A percentile compares a stretch with the other conserved stretches of the same genome.
Conservation (phyloP, 192 early-diverging fungal species). For the Umbelopsis sp. region DNA sequence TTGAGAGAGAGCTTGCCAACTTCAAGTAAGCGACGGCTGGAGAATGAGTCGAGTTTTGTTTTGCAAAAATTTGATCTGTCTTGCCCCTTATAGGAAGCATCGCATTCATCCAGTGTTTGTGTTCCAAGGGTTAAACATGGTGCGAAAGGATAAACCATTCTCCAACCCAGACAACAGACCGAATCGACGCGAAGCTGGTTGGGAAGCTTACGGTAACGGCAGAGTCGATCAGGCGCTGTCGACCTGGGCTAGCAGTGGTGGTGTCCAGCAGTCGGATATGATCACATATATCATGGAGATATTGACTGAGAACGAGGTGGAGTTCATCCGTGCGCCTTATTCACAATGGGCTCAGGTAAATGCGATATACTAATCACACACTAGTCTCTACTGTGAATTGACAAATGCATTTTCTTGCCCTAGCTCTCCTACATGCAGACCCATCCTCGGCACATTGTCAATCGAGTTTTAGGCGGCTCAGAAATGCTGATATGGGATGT, state of each 20-base stretch:
- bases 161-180: conserved; percentile 66
- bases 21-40: conserved; percentile 50
- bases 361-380: neutral
- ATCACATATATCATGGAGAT: conserved; percentile 70
- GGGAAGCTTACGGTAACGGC: conserved; percentile 69
- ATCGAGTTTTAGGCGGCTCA: conserved; percentile 71
- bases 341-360: conserved; percentile 73
- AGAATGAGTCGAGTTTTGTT: neutral
- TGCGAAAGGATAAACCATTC: conserved; percentile 73
- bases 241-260: conserved; percentile 55
- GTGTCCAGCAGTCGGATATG: conserved; percentile 64
- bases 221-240: conserved; percentile 60
- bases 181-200: conserved; percentile 61
- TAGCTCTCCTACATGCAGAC: conserved; percentile 72
- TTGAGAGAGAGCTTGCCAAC: conserved; percentile 66
- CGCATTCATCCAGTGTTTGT: conserved; percentile 79
- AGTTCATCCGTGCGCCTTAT: conserved; percentile 82
- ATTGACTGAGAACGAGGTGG: conserved; percentile 63
- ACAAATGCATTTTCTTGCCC: neutral
- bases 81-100: conserved; percentile 44
- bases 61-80: neutral
- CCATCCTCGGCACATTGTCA: conserved; percentile 70
- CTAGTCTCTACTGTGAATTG: neutral
- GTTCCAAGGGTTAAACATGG: conserved; percentile 70
- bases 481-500: conserved; percentile 79